These are phyloP conservation scores for Candida easanensis DNA, from an alignment of 805 yeast species.

Conservation along the genomic window DNA sequence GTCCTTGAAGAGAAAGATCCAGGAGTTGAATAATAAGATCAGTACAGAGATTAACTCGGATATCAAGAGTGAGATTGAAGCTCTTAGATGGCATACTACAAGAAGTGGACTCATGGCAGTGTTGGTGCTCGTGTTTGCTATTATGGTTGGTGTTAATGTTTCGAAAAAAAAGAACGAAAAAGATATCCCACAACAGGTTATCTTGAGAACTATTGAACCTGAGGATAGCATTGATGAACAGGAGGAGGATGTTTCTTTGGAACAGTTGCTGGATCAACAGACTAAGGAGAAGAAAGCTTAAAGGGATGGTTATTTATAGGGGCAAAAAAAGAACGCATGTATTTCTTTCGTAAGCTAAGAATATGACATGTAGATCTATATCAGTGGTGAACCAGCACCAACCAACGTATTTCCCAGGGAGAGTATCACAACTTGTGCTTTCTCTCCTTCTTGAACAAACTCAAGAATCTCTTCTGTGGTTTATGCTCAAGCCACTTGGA, in stretches of 20 bases:
- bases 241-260: slow-evolving; percentile 17
- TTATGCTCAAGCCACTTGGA: slow-evolving; percentile 67
- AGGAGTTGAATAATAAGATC: slow-evolving; percentile 81
- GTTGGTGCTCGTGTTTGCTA: slow-evolving; percentile 57
- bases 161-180: slow-evolving; percentile 35
- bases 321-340: not conserved
- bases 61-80: slow-evolving; percentile 82
- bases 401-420: slow-evolving; percentile 18
- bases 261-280: slow-evolving; percentile 7
- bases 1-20: slow-evolving; percentile 63
- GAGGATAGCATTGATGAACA: slow-evolving; percentile 20
- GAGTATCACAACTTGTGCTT: slow-evolving; percentile 53
- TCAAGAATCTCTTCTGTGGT: slow-evolving; percentile 67
- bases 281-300: slow-evolving; percentile 2
- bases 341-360: no score
- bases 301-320: not conserved
- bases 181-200: slow-evolving; percentile 32
- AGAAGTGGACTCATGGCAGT: slow-evolving; percentile 83
- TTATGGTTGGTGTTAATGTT: slow-evolving; percentile 50
- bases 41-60: slow-evolving; percentile 79
- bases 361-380: not conserved
- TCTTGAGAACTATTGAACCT: slow-evolving; percentile 31
- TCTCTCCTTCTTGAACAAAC: slow-evolving; percentile 50
- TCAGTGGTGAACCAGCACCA: not conserved
- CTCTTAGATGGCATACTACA: slow-evolving; percentile 89